Conservation (phyloP, 1,284 basidiomycete species). For the Trichosporon sp. region DNA sequence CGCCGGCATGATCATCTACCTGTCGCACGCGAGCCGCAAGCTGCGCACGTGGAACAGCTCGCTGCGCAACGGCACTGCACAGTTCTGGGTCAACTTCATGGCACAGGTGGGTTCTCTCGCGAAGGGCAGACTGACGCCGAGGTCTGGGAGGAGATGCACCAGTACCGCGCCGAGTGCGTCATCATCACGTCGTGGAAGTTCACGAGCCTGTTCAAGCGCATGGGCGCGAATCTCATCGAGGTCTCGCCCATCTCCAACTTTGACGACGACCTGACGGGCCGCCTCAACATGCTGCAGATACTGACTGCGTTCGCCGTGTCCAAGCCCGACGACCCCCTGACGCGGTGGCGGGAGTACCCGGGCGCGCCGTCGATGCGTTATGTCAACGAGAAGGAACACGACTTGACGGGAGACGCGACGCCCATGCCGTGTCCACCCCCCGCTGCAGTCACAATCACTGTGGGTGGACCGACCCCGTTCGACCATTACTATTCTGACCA, state of each 20-base stretch:
- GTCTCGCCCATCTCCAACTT: neutral
- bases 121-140: neutral
- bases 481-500: neutral
- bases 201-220: neutral
- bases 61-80: neutral
- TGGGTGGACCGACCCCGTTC: neutral
- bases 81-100: conserved; percentile 2
- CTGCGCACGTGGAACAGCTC: conserved; percentile 6
- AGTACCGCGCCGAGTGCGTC: conserved; percentile 5
- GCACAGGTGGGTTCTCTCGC: neutral
- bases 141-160: conserved; percentile 11
- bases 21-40: neutral
- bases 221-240: neutral
- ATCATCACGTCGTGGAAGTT: neutral
- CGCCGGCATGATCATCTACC: conserved; percentile 1
- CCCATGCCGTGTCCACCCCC: neutral
- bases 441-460: neutral
- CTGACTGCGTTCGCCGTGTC: conserved; percentile 4
- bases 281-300: neutral
- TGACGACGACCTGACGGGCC: neutral
- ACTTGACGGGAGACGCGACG: neutral
- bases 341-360: neutral
- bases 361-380: neutral
- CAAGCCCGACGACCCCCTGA: neutral
- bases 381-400: neutral